Evolutionary conservation across 495 filamentous ascomycete species (phyloP), one percentile per base, ranked within the genome.

Genomic region (Xylaria nigripes): DNA sequence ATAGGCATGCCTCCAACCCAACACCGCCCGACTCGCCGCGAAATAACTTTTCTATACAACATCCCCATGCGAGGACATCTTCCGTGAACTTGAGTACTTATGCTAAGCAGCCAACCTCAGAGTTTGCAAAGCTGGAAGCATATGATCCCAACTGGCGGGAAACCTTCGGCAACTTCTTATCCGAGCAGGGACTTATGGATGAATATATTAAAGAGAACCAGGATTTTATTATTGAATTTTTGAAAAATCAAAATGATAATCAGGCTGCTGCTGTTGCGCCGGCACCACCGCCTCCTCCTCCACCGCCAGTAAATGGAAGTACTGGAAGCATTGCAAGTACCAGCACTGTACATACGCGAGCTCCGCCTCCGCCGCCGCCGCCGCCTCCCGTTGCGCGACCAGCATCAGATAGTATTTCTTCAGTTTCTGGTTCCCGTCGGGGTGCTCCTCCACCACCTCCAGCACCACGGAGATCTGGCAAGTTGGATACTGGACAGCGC

Each of bases 201-300:
- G 92, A 96, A 63, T 85, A 93, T 60, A 93, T 97, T 52, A 84
- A 81, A 50, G 87, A 94, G 52, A 91, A 96, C 62, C 86, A 90
- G 38, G 92, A 95, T 49, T 97, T 96, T 60, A 98, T 97, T 68
- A 89, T 92, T 68, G 77, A 83, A 16, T 98, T 93, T 62, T 85
- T 96, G 59, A 79, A 93, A 67, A 82, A 89, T 61, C 87, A 92
- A 67, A 78, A 78, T 25, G 76, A 45, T 36, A 54, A 32, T 24
- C 38, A 61, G 45, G 32, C 40, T 34, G 34, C 51, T 23, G 40
- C 46, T 23, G 43, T 44, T 51, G 45, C 67, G 12, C 79, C 86
- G 13, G 76, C 81, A 10, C 78, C 81, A 10, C 80, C 81, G 18
- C 72, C 78, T 16, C 75, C 78, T 16, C 75, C 76, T 15, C 79